Evolutionary conservation across 495 filamentous ascomycete species (phyloP), one percentile per base, ranked within the genome.

Genomic region (Neurospora sp.): DNA sequence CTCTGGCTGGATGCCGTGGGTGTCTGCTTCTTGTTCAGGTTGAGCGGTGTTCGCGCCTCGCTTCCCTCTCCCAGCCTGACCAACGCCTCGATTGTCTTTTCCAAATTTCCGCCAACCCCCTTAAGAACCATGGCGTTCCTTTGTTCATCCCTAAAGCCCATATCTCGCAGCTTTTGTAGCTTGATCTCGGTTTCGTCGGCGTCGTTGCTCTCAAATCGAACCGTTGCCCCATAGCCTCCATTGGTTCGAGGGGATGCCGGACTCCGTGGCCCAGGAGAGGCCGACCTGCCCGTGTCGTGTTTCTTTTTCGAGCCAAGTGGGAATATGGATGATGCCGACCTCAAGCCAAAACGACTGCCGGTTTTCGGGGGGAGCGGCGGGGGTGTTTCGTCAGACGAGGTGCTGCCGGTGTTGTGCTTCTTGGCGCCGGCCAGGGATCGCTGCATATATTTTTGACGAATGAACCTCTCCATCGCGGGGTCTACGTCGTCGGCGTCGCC

Each of bases 401-500:
- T 78, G 75, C 81, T 85, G 44, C 81, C 82, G 1, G 82, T 85
- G 69, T 84, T 80, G 71, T 83, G 82, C 73, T 78, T 78, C 70
- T 80, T 82, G 39, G 76, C 74, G 18, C 80, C 75, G 38, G 81
- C 80, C 20, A 79, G 71, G n/a, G 72, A 72, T 75, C 79, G 74
- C 79, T 80, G 87, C 80, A 96, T 88, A 79, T 99, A 99, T 83
- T 99, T 99, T 74, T 94, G 89, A 61, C 95, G 87, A 75, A 99
- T 97, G 79, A 92, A 98, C 68, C 91, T 89, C 82, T 99, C 96
- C 91, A 99, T 93, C 44, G 90, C 92, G 18, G 92, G 88, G 76
- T 98, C 96, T 69, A 92, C 89, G 82, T 98, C 94, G 81, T 99
- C 96, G 45, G 89, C 87, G 80, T 97, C 96, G 73, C 96, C 85